Evolutionary conservation across 192 early-diverging fungal species (phyloP).

Genomic region (Gorgonomyces haynaldii): DNA sequence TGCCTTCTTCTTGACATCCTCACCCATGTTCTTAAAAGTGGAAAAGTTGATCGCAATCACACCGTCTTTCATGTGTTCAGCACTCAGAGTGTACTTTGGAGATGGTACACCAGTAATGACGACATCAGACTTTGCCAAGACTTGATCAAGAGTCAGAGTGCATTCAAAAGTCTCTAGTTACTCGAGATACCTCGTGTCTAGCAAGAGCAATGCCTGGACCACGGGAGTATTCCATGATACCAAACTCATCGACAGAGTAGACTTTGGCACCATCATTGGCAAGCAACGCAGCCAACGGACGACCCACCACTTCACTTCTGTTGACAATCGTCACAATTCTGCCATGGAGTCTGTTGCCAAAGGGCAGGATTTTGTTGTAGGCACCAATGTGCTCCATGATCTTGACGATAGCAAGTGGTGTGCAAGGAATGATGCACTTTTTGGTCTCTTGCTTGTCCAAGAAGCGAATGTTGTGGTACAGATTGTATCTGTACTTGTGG

Average conservation of each 20-base stretch:
- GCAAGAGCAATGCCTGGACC: slow-evolving; percentile 26
- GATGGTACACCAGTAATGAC: slow-evolving; percentile 97
- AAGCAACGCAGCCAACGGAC: slow-evolving; percentile 88
- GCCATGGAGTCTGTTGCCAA: slow-evolving; percentile 92
- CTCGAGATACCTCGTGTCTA: slow-evolving; percentile 32
- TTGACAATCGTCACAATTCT: slow-evolving; percentile 87
- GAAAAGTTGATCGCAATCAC: slow-evolving; percentile 97
- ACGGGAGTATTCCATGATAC: slow-evolving; percentile 56
- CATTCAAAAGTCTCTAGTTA: slow-evolving; percentile 57
- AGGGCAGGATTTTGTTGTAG: slow-evolving; percentile 73
- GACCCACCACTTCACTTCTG: slow-evolving; percentile 93
- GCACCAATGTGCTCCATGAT: slow-evolving; percentile 91
- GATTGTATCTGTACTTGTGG: slow-evolving; percentile 87
- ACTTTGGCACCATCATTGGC: slow-evolving; percentile 98
- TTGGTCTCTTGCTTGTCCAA: slow-evolving; percentile 65
- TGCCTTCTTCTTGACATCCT: slow-evolving; percentile 79
- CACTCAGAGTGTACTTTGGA: slow-evolving; percentile 76
- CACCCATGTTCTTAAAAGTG: slow-evolving; percentile 85
- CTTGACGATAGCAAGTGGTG: slow-evolving; percentile 94
- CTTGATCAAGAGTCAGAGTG: slow-evolving; percentile 59
- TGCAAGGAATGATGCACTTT: slow-evolving; percentile 98
- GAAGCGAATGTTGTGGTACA: slow-evolving; percentile 93
- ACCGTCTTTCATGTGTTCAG: slow-evolving; percentile 83
- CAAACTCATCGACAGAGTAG: slow-evolving; percentile 86
- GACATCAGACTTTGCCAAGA: slow-evolving; percentile 78